phyloP scores from a whole-genome alignment of 257 asterid species.

The Sherardia arvensis region DNA sequence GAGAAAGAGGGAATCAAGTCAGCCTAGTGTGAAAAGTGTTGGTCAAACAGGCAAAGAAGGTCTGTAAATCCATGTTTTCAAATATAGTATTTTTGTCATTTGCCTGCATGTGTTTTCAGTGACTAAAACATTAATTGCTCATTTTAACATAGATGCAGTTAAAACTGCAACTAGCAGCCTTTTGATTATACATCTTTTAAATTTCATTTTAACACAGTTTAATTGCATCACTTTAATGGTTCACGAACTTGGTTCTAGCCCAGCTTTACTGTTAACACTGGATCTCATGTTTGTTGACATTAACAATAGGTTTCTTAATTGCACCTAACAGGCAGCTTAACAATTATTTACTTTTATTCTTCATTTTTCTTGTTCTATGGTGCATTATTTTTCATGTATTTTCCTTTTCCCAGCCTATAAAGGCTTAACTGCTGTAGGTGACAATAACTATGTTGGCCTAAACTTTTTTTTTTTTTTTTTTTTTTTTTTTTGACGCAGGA shows the following conservation, averaged over 20 bases:
- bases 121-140: not conserved
- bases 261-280: not conserved
- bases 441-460: not conserved
- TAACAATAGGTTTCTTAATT: not conserved
- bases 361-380: not conserved
- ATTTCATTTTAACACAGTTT: not conserved
- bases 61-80: constrained; percentile 9
- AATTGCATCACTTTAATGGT: not conserved
- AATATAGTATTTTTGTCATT: constrained; percentile 2
- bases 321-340: not conserved
- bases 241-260: not conserved
- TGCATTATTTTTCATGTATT: not conserved
- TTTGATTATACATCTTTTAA: not conserved
- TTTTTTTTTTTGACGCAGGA: constrained; percentile 30
- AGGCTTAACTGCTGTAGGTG: not conserved
- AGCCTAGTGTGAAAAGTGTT: constrained; percentile 31
- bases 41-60: constrained; percentile 46
- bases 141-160: not conserved
- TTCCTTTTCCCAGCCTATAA: not conserved
- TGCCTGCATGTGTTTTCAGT: not conserved
- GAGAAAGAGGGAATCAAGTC: constrained; percentile 68
- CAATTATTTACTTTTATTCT: not conserved
- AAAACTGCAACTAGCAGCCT: not conserved
- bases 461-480: constrained; percentile 13
- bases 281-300: not conserved